phyloP scores from a whole-genome alignment of 768 basidiomycete genomes.

The Scleroderma bovista region DNA sequence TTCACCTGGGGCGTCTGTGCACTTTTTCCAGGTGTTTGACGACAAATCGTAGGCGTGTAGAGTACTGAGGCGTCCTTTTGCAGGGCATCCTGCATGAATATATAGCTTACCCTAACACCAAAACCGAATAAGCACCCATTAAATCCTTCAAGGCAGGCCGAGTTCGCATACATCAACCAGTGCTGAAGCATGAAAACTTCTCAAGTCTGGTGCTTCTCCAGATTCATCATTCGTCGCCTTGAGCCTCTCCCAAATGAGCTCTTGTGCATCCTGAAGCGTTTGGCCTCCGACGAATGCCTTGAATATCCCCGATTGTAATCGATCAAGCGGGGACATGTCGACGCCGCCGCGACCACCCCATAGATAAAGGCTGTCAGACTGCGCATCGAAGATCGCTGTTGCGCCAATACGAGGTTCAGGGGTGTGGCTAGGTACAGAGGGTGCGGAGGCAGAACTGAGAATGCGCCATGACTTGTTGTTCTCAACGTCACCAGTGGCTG shows the following conservation, averaged over 20 bases:
- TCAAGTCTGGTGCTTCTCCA: conserved; percentile 24
- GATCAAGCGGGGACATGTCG: conserved; percentile 32
- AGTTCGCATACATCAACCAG: conserved; percentile 20
- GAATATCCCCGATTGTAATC: conserved; percentile 27
- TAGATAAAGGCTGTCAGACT: conserved; percentile 27
- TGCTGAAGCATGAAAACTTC: conserved; percentile 34
- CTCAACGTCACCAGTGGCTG: background rate
- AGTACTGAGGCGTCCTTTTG: conserved; percentile 29
- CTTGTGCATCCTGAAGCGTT: background rate
- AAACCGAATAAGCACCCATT: background rate
- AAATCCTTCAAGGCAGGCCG: background rate
- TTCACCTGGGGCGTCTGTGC: conserved; percentile 34
- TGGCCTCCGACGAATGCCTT: conserved; percentile 12
- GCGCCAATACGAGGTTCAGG: conserved; percentile 22
- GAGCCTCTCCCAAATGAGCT: conserved; percentile 27
- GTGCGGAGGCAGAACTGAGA: conserved; percentile 18
- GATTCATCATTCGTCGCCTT: conserved; percentile 20
- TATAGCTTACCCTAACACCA: conserved; percentile 25
- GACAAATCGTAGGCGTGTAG: conserved; percentile 31
- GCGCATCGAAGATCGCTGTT: conserved; percentile 14
- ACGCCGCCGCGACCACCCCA: conserved; percentile 44
- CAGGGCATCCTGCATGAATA: conserved; percentile 39
- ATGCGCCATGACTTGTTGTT: conserved; percentile 11
- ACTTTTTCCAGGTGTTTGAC: conserved; percentile 24
- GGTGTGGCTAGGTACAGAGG: background rate